Evolutionary conservation across 2,329 filamentous ascomycete species (phyloP).

Genomic region (Boeremia lycopersici): DNA sequence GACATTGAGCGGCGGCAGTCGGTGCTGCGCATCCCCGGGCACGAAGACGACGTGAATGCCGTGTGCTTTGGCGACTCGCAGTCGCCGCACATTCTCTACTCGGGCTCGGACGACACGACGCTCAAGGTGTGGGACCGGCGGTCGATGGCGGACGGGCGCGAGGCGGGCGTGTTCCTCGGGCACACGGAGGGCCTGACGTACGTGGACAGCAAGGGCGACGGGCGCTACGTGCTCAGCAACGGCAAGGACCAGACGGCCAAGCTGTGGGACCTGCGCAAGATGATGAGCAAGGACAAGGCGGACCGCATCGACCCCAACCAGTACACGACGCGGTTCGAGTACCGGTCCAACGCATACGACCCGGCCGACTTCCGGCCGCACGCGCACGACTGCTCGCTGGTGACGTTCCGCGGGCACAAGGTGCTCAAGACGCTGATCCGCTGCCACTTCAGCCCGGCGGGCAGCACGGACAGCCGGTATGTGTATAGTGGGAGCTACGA

Average conservation of each 20-base stretch:
- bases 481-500: slow-evolving; percentile 92
- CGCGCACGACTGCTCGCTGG: slow-evolving; percentile 85
- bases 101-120: slow-evolving; percentile 90
- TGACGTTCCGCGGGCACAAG: slow-evolving; percentile 89
- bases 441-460: slow-evolving; percentile 91
- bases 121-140: slow-evolving; percentile 96
- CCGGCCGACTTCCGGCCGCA: slow-evolving; percentile 72
- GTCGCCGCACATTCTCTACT: slow-evolving; percentile 93
- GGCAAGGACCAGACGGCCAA: slow-evolving; percentile 98
- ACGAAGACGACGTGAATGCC: slow-evolving; percentile 90
- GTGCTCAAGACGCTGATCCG: slow-evolving; percentile 90
- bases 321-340: slow-evolving; percentile 72
- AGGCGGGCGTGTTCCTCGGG: slow-evolving; percentile 68
- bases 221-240: slow-evolving; percentile 89
- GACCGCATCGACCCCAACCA: slow-evolving; percentile 61
- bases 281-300: slow-evolving; percentile 74
- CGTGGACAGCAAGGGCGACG: slow-evolving; percentile 82
- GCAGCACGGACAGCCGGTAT: slow-evolving; percentile 85
- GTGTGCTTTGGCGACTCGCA: slow-evolving; percentile 91
- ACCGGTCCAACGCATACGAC: slow-evolving; percentile 71
- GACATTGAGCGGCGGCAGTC: slow-evolving; percentile 83
- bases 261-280: slow-evolving; percentile 92
- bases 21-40: slow-evolving; percentile 76
- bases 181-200: slow-evolving; percentile 71
- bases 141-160: slow-evolving; percentile 65